phyloP scores from a whole-genome alignment of 2,329 filamentous ascomycete genomes.

The Monosporascus ibericus region DNA sequence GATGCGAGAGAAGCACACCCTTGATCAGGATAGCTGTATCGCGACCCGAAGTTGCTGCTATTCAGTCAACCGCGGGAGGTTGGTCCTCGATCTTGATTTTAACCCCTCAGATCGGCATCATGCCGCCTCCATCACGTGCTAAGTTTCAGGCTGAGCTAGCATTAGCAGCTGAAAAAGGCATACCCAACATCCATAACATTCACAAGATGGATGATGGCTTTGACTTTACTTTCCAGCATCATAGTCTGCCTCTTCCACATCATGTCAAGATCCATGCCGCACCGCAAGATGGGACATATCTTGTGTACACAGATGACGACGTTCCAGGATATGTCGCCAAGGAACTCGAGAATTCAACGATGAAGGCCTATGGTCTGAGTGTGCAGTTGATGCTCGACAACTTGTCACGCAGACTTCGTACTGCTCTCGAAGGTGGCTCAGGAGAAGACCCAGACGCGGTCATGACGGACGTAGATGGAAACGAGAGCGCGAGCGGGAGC shows the following conservation, averaged over 20 bases:
- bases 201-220: slow-evolving; percentile 61
- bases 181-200: slow-evolving; percentile 42
- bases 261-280: slow-evolving; percentile 32
- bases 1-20: too few relatives aligned
- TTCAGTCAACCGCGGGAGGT: too few relatives aligned
- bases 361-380: slow-evolving; percentile 12
- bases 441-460: slow-evolving; percentile 27
- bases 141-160: slow-evolving; percentile 19
- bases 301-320: slow-evolving; percentile 19
- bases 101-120: slow-evolving; percentile 1
- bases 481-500: slow-evolving; percentile 6
- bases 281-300: slow-evolving; percentile 26
- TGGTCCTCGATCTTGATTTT: too few relatives aligned
- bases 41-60: too few relatives aligned
- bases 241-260: slow-evolving; percentile 12
- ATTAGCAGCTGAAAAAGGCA: slow-evolving; percentile 8
- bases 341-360: slow-evolving; percentile 16
- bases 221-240: slow-evolving; percentile 47
- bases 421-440: slow-evolving; percentile 13
- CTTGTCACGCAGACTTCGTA: slow-evolving; percentile 24
- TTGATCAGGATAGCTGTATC: too few relatives aligned
- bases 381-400: slow-evolving; percentile 16
- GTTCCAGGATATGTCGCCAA: slow-evolving; percentile 11
- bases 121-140: slow-evolving; percentile 11
- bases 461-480: slow-evolving; percentile 17